Base-by-base conservation (phyloP, 768 basidiomycete genomes). In the Lactifluus piperatus region DNA sequence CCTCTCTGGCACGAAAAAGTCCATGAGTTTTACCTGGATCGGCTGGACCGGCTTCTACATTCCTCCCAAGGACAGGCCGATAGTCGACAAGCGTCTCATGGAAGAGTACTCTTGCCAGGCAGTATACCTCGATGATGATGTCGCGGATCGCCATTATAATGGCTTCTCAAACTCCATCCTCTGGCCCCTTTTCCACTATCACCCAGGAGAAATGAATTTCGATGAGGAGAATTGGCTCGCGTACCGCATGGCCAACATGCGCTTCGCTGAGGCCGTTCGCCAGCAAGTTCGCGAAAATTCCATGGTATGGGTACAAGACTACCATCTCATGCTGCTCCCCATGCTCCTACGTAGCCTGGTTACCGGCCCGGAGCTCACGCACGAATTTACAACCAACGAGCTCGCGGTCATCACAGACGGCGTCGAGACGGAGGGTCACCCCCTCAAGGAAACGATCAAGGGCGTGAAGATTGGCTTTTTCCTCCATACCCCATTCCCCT, bases 201-300 rank as follows among this genome's bases (percentile, higher is more conserved):
- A 98, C 72, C 97, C 97, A 8, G 95, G 95, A 64, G 97, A 98
- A 76, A 98, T 99, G 94, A 95, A 93, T 74, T 99, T 99, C 69
- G 95, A 97, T 72, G 93, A 97, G 75, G 91, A 91, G 70, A 91
- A 98, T 71, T 99, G 97, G 97, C 83, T 86, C 54, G 97, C 93
- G 14, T 99, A 98, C 73, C 85, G 97, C 37, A 93, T 97, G 72
- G 95, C 95, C 47, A 99, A 98, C 72, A 77, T 94, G 75, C 80
- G 84, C 65, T 99, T 99, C 68, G 95, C 97, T 0, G 88, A 97
- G 71, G 90, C 79, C 22, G 90, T 98, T 58, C 80, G 82, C 62
- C 76, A 79, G 47, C 88, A 93, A 70, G 76, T 93, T 56, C 81
- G 79, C 5, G 85, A 89, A 2, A 92, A 91, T 20, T 83, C 94